These are phyloP conservation scores for Ceratobasidium sp. DNA, from an alignment of 1,284 basidiomycete species.

Conservation along the genomic window DNA sequence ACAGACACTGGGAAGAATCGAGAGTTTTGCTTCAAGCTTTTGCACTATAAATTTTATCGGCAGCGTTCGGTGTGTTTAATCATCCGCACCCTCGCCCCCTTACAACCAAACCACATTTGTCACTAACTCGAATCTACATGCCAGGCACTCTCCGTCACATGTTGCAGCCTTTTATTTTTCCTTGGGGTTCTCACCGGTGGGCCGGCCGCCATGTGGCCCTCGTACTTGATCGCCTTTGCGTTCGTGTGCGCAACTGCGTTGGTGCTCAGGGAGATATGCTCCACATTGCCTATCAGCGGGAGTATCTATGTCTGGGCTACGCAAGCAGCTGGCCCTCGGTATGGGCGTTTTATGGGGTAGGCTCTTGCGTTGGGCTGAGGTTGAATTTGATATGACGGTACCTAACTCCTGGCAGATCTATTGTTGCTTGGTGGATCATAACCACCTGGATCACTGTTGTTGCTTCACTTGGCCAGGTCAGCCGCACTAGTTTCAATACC, in stretches of 20 bases:
- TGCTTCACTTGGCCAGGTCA: slow-evolving; percentile 51
- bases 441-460: slow-evolving; percentile 56
- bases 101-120: neutral
- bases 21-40: slow-evolving; percentile 53
- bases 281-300: slow-evolving; percentile 52
- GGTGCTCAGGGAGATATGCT: slow-evolving; percentile 54
- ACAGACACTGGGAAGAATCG: slow-evolving; percentile 51
- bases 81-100: neutral
- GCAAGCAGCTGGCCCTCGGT: slow-evolving; percentile 53
- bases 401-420: slow-evolving; percentile 48
- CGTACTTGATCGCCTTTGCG: slow-evolving; percentile 50
- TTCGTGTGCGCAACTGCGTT: slow-evolving; percentile 54
- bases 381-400: neutral
- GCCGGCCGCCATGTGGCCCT: slow-evolving; percentile 53
- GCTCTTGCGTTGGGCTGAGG: neutral
- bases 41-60: slow-evolving; percentile 54
- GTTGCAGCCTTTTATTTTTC: slow-evolving; percentile 51
- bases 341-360: slow-evolving; percentile 52
- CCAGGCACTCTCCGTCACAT: neutral
- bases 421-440: slow-evolving; percentile 53
- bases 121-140: no score
- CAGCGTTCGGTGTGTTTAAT: slow-evolving; percentile 46
- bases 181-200: slow-evolving; percentile 55
- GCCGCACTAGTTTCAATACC: neutral
- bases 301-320: slow-evolving; percentile 56